Evolutionary conservation across 257 asterid genomes (phyloP).

Genomic region (Gynochthodes officinalis): DNA sequence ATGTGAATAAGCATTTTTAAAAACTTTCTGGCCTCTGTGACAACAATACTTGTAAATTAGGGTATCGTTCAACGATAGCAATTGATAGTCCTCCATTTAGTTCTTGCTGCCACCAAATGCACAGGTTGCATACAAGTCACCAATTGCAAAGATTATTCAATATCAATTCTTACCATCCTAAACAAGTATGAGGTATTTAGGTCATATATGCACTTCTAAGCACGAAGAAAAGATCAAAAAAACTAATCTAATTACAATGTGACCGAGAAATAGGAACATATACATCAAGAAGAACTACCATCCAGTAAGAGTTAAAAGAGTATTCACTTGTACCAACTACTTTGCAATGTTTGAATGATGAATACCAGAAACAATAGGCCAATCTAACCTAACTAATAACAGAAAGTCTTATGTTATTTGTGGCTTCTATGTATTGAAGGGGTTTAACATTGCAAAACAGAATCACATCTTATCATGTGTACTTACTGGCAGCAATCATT

Average conservation of each 20-base stretch:
- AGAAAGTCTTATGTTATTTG: background rate
- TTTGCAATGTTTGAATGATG: background rate
- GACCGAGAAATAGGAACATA: background rate
- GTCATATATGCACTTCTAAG: background rate
- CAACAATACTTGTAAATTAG: background rate
- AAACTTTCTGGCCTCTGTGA: background rate
- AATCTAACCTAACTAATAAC: background rate
- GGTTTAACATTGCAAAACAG: background rate
- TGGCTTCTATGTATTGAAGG: background rate
- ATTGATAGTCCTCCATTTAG: background rate
- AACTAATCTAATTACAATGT: too few species aligned
- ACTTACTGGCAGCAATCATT: slow-evolving; percentile 98
- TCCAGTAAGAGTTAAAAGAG: background rate
- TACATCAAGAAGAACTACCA: background rate
- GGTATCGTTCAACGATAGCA: background rate
- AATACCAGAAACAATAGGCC: background rate
- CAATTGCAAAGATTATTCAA: background rate
- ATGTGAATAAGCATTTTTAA: background rate
- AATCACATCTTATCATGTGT: background rate
- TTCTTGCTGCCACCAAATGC: background rate
- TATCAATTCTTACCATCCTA: background rate
- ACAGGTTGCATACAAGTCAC: background rate
- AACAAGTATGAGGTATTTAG: background rate
- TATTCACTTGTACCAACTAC: background rate
- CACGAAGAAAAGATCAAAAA: background rate